Evolutionary conservation across 78 protist genomes (phyloP).

Genomic region (Capsaspora owczarzaki): DNA sequence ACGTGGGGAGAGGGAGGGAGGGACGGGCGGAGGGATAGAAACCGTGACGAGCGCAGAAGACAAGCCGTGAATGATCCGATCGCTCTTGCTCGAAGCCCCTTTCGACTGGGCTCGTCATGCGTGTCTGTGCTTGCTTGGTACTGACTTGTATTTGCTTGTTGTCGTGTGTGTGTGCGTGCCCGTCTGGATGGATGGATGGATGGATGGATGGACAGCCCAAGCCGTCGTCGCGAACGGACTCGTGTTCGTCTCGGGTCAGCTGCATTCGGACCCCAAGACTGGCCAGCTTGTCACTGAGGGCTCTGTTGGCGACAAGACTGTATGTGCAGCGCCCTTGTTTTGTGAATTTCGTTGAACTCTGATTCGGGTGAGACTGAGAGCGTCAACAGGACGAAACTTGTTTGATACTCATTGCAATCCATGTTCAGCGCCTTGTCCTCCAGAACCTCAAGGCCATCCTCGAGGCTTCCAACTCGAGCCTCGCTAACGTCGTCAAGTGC

Average conservation of each 20-base stretch:
- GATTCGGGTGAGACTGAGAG: too few species aligned
- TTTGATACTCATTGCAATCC: too few species aligned
- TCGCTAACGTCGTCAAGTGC: conserved; percentile 34
- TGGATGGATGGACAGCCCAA: not conserved
- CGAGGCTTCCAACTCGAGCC: conserved; percentile 28
- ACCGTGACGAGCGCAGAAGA: too few species aligned
- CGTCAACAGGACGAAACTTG: too few species aligned
- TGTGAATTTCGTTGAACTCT: not conserved
- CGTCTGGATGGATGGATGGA: not conserved
- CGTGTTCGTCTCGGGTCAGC: not conserved
- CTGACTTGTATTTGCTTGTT: not conserved
- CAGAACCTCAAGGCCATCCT: conserved; percentile 35
- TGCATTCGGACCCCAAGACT: not conserved
- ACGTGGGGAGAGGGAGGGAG: too few species aligned
- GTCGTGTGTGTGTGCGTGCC: not conserved
- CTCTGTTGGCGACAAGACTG: not conserved
- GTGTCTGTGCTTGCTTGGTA: not conserved
- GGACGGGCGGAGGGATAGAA: too few species aligned
- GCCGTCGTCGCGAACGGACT: conserved; percentile 1
- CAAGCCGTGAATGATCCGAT: too few species aligned
- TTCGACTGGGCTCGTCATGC: not conserved
- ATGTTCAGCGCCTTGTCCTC: conserved; percentile 16
- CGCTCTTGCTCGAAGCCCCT: too few species aligned
- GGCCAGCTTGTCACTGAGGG: not conserved
- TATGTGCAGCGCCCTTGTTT: not conserved